Evolutionary conservation across 139 green algal genomes (phyloP).

Genomic region (Chlamydomonas schloesseri): DNA sequence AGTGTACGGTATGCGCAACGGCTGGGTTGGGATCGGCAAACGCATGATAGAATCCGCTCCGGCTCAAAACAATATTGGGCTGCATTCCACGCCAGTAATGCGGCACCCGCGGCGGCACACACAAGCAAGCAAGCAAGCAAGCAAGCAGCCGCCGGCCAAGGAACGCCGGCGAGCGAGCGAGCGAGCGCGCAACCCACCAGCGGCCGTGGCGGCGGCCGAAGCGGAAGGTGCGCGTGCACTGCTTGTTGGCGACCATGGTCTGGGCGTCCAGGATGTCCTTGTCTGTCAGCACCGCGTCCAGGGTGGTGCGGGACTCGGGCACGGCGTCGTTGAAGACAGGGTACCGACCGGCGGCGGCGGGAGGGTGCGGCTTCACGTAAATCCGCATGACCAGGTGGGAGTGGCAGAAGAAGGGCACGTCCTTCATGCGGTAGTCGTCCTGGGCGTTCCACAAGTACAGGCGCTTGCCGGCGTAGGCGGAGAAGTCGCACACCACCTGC

Average conservation of each 20-base stretch:
- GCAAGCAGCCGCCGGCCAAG: too few species aligned
- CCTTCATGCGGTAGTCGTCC: conserved; percentile 1
- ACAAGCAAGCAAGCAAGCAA: too few species aligned
- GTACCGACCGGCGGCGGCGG: too few species aligned
- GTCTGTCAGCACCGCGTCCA: not conserved
- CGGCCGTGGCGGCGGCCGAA: conserved; percentile 2
- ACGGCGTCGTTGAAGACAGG: too few species aligned
- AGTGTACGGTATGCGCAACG: too few species aligned
- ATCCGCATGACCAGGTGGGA: conserved; percentile 11
- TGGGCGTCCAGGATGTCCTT: not conserved
- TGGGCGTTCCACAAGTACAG: conserved; percentile 1
- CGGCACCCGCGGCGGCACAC: too few species aligned
- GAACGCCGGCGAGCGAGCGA: too few species aligned
- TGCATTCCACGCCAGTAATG: too few species aligned
- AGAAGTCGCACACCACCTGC: conserved; percentile 18
- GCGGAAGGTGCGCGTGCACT: conserved; percentile 1
- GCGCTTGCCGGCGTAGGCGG: not conserved
- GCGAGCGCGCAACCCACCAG: not conserved
- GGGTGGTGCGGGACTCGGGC: not conserved
- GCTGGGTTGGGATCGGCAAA: too few species aligned
- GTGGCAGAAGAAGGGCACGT: conserved; percentile 37
- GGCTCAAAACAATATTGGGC: too few species aligned
- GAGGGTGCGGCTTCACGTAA: not conserved
- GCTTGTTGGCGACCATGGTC: not conserved
- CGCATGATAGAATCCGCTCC: too few species aligned